Evolutionary conservation across 78 protist genomes (phyloP), one percentile per base, ranked within the genome.

Genomic region (Emiliania huxleyi): DNA sequence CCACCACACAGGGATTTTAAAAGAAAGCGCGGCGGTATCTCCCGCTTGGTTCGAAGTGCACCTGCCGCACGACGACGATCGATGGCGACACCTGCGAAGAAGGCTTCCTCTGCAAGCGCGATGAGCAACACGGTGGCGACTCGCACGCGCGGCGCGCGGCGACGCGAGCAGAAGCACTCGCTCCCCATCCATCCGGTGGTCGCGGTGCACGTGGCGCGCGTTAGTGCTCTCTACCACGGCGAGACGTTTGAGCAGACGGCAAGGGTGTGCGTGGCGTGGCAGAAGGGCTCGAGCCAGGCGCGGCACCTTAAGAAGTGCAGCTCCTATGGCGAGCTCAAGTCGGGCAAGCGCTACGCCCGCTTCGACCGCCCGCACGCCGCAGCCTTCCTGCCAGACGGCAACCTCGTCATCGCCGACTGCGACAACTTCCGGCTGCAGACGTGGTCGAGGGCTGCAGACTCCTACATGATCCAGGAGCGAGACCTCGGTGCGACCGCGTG

Each of bases 281-380:
- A 52, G 62, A 8, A 15, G 62, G 62, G 29, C 15, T 8, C 62
- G 62, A 15, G 15, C 15, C 62, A 52, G 15, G 62, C 62, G 8
- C 15, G 62, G 29, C 62, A 52, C 15, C 62, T 52, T 15, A 52
- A 19, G 29, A 8, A 15, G 15, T 19, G 62, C 33, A 6, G 42
- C 37, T 2, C 21, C 33, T 40, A 15, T 19, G 85, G 85, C 46
- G 85, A 40, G 85, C 85, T 77, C 22, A 11, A 26, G 19, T 40
- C 48, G 5, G 85, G 85, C 3, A 19, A 22, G 26, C 15, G n/a
- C 18, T 48, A 1, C 48, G 26, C 2, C 26, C 42, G 85, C 23
- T 77, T 77, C 46, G 85, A 77, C 46, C 46, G 48, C 6, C 85
- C 85, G 25, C 85, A 77, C 85, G 18, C 26, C 48, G 85, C 85